phyloP scores from a whole-genome alignment of 345 rosid species.

The Murraya paniculata region DNA sequence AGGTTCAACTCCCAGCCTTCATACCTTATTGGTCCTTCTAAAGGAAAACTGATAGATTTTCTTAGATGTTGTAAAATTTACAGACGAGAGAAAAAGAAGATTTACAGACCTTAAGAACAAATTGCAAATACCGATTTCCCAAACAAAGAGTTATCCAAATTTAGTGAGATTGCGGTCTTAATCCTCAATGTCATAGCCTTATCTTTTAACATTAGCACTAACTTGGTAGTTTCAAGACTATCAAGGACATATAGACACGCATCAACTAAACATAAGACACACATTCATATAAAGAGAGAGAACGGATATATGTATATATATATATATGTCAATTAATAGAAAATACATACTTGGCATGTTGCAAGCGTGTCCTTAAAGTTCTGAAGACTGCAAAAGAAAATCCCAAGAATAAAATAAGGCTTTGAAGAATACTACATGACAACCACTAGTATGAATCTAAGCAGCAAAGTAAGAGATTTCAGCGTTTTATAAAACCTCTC shows the following conservation, averaged over 20 bases:
- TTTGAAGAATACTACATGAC: background rate
- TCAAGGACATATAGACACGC: background rate
- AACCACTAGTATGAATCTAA: background rate
- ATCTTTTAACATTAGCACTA: background rate
- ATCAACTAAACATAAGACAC: background rate
- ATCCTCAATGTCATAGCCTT: background rate
- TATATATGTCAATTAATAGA: background rate
- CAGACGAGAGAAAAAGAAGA: background rate
- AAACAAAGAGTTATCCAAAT: background rate
- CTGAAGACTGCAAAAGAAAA: constrained; percentile 66
- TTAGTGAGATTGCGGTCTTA: background rate
- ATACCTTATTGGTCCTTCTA: background rate
- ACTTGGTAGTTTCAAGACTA: background rate
- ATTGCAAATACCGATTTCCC: background rate
- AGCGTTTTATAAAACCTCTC: constrained; percentile 54
- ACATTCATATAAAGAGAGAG: background rate
- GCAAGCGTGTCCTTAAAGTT: constrained; percentile 70
- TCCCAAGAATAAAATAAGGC: constrained; percentile 7
- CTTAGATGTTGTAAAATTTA: background rate
- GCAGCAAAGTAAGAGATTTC: background rate
- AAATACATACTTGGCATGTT: constrained; percentile 62
- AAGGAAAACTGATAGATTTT: background rate
- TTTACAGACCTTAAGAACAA: background rate
- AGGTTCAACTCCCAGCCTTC: background rate
- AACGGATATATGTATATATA: background rate